A percentile compares a stretch with the other conserved stretches of the same genome.
These are phyloP conservation scores for Mortierella antarctica DNA, from an alignment of 192 early-diverging fungal species.

Conservation along the genomic window DNA sequence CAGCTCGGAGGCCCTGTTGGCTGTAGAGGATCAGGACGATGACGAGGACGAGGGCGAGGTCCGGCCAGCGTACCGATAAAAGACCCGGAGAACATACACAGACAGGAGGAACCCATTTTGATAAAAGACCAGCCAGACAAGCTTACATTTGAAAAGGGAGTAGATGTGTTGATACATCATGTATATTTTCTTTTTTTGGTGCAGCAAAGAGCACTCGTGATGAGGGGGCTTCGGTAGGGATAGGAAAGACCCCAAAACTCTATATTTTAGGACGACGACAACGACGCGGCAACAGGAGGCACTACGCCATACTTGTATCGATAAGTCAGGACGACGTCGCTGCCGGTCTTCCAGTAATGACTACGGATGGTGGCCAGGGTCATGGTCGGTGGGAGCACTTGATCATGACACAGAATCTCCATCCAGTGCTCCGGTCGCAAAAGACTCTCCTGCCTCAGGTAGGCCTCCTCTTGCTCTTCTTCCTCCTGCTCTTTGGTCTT, in stretches of 20 bases:
- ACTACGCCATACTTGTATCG: constrained; percentile 35
- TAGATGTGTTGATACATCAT: not conserved
- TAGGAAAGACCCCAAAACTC: no score
- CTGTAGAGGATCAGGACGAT: constrained; percentile 8
- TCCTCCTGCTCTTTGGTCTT: constrained; percentile 8
- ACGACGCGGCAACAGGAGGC: no score
- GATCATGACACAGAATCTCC: constrained; percentile 71
- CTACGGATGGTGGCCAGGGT: constrained; percentile 77
- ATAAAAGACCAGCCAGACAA: no score
- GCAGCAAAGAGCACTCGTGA: not conserved
- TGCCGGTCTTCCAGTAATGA: constrained; percentile 72
- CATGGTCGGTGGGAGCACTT: constrained; percentile 68
- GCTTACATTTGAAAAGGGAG: no score
- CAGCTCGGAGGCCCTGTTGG: constrained; percentile 30
- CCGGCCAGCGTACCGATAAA: no score
- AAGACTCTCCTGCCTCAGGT: constrained; percentile 15
- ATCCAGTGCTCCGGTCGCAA: constrained; percentile 64
- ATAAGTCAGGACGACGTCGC: constrained; percentile 67
- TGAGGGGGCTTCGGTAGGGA: not conserved
- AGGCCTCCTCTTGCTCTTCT: constrained; percentile 32
- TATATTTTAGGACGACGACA: constrained; percentile 1
- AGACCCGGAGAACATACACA: not conserved
- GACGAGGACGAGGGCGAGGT: not conserved
- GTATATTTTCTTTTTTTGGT: not conserved
- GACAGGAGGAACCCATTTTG: not conserved